phyloP scores from a whole-genome alignment of 2,329 filamentous ascomycete genomes.

The Ascochyta fabae region DNA sequence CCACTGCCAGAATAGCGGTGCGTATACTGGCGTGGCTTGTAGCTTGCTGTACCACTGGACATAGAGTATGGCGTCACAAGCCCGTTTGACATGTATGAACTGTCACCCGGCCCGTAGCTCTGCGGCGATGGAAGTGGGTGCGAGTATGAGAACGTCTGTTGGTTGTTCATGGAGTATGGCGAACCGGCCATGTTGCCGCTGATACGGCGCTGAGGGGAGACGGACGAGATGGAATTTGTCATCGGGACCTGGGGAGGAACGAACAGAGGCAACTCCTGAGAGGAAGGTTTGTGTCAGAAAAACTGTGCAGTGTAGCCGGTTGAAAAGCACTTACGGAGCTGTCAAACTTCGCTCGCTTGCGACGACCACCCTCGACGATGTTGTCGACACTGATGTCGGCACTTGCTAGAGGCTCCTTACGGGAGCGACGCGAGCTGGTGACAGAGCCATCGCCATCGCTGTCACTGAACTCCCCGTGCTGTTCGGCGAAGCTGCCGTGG shows the following conservation, averaged over 20 bases:
- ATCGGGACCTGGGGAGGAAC: conserved; percentile 81
- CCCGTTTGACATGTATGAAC: conserved; percentile 43
- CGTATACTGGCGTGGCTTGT: conserved; percentile 48
- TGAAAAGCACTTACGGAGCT: conserved; percentile 79
- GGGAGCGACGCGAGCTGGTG: conserved; percentile 73
- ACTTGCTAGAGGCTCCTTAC: conserved; percentile 84
- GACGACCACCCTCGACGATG: conserved; percentile 93
- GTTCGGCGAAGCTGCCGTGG: conserved; percentile 66
- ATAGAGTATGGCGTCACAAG: conserved; percentile 46
- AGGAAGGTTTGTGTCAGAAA: conserved; percentile 33
- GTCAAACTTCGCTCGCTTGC: conserved; percentile 93
- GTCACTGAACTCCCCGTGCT: conserved; percentile 77
- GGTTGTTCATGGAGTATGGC: conserved; percentile 75
- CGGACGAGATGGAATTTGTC: conserved; percentile 94
- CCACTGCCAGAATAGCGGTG: conserved; percentile 57
- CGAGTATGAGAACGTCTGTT: conserved; percentile 80
- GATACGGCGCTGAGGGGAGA: conserved; percentile 85
- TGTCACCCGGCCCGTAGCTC: conserved; percentile 62
- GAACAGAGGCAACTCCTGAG: conserved; percentile 91
- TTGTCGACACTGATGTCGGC: conserved; percentile 98
- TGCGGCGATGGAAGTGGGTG: conserved; percentile 84
- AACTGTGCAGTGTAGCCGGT: conserved; percentile 17
- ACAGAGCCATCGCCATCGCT: conserved; percentile 81
- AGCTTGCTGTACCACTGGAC: conserved; percentile 41
- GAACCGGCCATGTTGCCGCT: conserved; percentile 74